Percentiles rank a stretch among this genome's conserved stretches.
These are phyloP conservation scores for Fusarium mundagurra DNA, from an alignment of 2,329 filamentous ascomycete genomes.

Conservation along the genomic window DNA sequence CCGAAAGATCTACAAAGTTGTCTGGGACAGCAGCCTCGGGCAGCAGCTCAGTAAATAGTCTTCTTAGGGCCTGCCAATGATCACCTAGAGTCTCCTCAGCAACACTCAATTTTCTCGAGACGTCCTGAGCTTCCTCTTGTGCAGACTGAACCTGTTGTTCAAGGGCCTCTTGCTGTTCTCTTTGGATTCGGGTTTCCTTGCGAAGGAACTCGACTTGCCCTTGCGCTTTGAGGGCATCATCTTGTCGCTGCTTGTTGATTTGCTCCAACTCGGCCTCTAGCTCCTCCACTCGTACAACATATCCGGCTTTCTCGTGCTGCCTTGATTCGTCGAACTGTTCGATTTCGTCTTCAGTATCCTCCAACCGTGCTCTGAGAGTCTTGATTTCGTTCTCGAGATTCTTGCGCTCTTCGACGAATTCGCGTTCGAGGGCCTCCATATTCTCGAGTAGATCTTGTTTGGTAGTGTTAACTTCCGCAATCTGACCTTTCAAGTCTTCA, in stretches of 20 bases:
- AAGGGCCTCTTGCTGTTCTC: slow-evolving; percentile 68
- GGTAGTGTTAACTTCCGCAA: slow-evolving; percentile 88
- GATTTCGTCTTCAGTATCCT: slow-evolving; percentile 92
- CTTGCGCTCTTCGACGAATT: slow-evolving; percentile 87
- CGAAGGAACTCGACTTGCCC: slow-evolving; percentile 71
- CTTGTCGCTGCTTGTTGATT: slow-evolving; percentile 65
- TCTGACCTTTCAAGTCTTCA: slow-evolving; percentile 68
- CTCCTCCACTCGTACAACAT: slow-evolving; percentile 73
- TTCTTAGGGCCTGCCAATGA: slow-evolving; percentile 64
- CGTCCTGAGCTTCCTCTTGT: slow-evolving; percentile 62
- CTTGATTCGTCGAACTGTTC: slow-evolving; percentile 84
- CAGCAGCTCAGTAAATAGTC: slow-evolving; percentile 67
- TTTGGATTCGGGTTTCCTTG: slow-evolving; percentile 67
- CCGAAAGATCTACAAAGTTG: slow-evolving; percentile 67
- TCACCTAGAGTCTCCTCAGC: slow-evolving; percentile 62
- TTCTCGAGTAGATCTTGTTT: slow-evolving; percentile 96
- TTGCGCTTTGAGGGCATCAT: slow-evolving; percentile 67
- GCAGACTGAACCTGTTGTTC: slow-evolving; percentile 65
- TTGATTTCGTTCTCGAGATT: slow-evolving; percentile 84
- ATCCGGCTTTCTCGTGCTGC: slow-evolving; percentile 79
- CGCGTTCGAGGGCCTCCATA: slow-evolving; percentile 88
- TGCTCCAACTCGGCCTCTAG: slow-evolving; percentile 78
- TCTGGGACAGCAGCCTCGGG: slow-evolving; percentile 62
- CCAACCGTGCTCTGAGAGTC: slow-evolving; percentile 77
- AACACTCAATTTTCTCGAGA: slow-evolving; percentile 61